Conservation (phyloP, 1,284 basidiomycete species). For the Cutaneotrichosporon sp. region DNA sequence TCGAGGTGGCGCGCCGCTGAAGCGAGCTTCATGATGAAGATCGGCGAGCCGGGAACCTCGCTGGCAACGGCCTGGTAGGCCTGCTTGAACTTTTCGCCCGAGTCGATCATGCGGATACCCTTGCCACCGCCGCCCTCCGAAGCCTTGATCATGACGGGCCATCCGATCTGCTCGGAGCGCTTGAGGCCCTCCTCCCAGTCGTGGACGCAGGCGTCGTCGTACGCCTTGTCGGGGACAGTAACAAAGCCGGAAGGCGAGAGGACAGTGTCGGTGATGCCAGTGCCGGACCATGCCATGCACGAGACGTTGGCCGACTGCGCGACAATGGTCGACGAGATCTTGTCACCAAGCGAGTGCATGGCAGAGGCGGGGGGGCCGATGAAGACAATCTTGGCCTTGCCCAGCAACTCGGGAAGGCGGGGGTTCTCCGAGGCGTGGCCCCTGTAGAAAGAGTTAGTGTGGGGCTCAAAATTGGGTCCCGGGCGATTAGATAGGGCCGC, state of each 20-base stretch:
- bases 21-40: constrained; percentile 99
- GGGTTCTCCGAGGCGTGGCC: constrained; percentile 99
- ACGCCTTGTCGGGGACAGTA: constrained; percentile 88
- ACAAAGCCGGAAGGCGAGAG: constrained; percentile 88
- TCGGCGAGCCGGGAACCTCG: constrained; percentile 97
- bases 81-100: constrained; percentile 83
- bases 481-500: constrained; percentile 14
- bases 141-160: constrained; percentile 99
- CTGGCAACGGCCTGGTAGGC: constrained; percentile 89
- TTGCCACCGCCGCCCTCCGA: constrained; percentile 99
- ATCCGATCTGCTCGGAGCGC: constrained; percentile 86
- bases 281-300: constrained; percentile 98
- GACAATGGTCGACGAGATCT: constrained; percentile 99
- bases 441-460: constrained; percentile 41
- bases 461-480: constrained; percentile 2
- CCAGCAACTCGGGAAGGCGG: constrained; percentile 89
- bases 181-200: constrained; percentile 83
- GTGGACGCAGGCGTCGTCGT: constrained; percentile 84
- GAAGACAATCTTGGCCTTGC: constrained; percentile 94
- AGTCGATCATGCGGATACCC: constrained; percentile 91
- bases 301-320: constrained; percentile 97
- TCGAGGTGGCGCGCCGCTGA: constrained; percentile 96
- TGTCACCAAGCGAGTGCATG: constrained; percentile 98
- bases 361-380: constrained; percentile 98
- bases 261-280: constrained; percentile 85